Evolutionary conservation across 2,329 filamentous ascomycete genomes (phyloP).

Genomic region (Apiospora rasikravindrae): DNA sequence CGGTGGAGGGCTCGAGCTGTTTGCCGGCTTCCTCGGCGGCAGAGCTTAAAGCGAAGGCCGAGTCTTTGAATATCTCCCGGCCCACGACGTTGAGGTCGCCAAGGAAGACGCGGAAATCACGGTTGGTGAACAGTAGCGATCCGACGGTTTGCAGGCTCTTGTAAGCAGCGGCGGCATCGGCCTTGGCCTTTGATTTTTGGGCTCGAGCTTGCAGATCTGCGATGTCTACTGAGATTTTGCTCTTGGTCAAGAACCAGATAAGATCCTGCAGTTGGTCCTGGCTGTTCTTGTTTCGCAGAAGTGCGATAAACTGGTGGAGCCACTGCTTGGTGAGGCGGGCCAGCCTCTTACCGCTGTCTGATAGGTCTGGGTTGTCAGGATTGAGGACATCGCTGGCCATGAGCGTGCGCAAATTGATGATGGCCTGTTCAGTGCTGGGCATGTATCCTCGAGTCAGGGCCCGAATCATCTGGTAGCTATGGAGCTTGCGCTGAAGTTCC

Average conservation of each 20-base stretch:
- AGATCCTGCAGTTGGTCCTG: constrained; percentile 90
- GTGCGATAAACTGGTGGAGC: constrained; percentile 80
- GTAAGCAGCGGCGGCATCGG: constrained; percentile 77
- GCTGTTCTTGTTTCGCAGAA: constrained; percentile 81
- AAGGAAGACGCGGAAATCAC: constrained; percentile 86
- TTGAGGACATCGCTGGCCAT: constrained; percentile 81
- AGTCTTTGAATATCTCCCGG: constrained; percentile 85
- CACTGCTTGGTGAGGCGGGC: constrained; percentile 74
- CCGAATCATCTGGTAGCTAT: constrained; percentile 89
- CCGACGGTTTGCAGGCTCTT: constrained; percentile 83
- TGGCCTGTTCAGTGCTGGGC: constrained; percentile 86
- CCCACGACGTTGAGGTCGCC: constrained; percentile 80
- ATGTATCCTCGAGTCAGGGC: constrained; percentile 85
- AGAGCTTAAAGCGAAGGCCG: constrained; percentile 77
- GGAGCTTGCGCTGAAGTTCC: constrained; percentile 84
- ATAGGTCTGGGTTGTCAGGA: constrained; percentile 75
- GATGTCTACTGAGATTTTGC: constrained; percentile 72
- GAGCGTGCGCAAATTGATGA: constrained; percentile 79
- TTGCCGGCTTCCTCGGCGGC: constrained; percentile 78
- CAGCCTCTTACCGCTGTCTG: constrained; percentile 76
- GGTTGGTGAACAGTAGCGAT: constrained; percentile 84
- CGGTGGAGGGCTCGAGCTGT: constrained; percentile 70
- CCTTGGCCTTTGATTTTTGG: constrained; percentile 66
- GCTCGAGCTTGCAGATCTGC: constrained; percentile 67
- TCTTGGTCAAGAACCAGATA: constrained; percentile 81